Conservation (phyloP, 176 grass and related monocot genomes). For the Pharus latifolius region DNA sequence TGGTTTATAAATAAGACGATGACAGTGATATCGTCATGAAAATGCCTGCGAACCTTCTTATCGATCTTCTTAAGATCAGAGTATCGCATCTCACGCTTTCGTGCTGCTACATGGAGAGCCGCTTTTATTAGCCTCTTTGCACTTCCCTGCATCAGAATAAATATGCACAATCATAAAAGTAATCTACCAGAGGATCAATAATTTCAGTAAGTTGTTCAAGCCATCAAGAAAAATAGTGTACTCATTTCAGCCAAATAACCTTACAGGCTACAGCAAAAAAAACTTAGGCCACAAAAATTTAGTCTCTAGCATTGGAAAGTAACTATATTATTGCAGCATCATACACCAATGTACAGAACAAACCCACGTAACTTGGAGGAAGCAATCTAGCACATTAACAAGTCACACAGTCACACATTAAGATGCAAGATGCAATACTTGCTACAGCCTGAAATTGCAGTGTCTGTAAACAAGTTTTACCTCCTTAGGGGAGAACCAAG, state of each 20-base stretch:
- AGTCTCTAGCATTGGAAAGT: neutral
- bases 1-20: slow-evolving; percentile 85
- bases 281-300: neutral
- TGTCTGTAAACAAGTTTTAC: neutral
- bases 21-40: slow-evolving; percentile 91
- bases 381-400: too few species aligned
- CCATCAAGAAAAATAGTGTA: too few species aligned
- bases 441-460: too few species aligned
- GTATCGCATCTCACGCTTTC: slow-evolving; percentile 92
- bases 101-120: slow-evolving; percentile 86
- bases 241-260: too few species aligned
- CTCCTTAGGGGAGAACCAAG: neutral
- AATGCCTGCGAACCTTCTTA: slow-evolving; percentile 97
- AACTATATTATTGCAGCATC: too few species aligned
- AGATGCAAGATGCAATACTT: too few species aligned
- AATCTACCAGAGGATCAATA: too few species aligned
- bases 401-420: too few species aligned
- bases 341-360: too few species aligned
- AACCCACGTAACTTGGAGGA: too few species aligned
- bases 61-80: slow-evolving; percentile 90
- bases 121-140: slow-evolving; percentile 88
- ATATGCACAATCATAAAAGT: neutral
- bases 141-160: slow-evolving; percentile 53
- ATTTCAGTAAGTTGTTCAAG: too few species aligned
- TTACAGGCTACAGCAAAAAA: too few species aligned